Conservation (phyloP, 1,284 basidiomycete species). For the Meira miltonrushii region DNA sequence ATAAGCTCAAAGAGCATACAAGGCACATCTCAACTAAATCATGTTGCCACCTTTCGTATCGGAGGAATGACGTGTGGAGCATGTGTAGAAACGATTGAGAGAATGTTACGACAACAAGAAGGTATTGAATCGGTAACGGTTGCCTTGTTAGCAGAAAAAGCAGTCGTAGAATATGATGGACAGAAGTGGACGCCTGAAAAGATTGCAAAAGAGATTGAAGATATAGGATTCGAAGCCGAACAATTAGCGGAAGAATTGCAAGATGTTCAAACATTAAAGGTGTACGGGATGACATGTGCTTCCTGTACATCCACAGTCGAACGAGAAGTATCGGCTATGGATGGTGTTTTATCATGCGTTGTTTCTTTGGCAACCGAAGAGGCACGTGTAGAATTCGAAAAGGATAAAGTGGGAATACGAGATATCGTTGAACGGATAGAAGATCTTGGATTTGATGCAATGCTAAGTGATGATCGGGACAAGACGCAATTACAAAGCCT, state of each 20-base stretch:
- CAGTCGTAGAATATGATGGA: constrained; percentile 81
- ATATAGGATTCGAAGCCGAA: constrained; percentile 81
- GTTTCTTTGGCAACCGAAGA: constrained; percentile 43
- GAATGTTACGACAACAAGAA: constrained; percentile 72
- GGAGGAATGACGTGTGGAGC: constrained; percentile 88
- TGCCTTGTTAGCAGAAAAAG: constrained; percentile 87
- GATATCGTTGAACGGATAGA: constrained; percentile 55
- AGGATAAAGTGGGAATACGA: constrained; percentile 27
- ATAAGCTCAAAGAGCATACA: neutral
- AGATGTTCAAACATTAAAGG: constrained; percentile 57
- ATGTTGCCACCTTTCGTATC: constrained; percentile 62
- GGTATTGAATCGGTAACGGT: constrained; percentile 86
- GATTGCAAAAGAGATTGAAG: constrained; percentile 72
- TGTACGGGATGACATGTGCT: constrained; percentile 87
- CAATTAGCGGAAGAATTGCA: neutral
- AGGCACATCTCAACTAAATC: neutral
- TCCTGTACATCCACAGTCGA: constrained; percentile 75
- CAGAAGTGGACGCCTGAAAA: constrained; percentile 68
- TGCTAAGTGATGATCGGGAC: constrained; percentile 72
- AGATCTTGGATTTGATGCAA: constrained; percentile 83
- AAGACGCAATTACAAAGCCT: constrained; percentile 84
- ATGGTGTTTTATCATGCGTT: constrained; percentile 30
- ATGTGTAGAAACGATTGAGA: constrained; percentile 88
- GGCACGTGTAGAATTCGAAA: constrained; percentile 37
- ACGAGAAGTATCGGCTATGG: constrained; percentile 64